These are phyloP conservation scores for Metarhizium anisopliae DNA, from an alignment of 2,329 filamentous ascomycete genomes.

Conservation along the genomic window DNA sequence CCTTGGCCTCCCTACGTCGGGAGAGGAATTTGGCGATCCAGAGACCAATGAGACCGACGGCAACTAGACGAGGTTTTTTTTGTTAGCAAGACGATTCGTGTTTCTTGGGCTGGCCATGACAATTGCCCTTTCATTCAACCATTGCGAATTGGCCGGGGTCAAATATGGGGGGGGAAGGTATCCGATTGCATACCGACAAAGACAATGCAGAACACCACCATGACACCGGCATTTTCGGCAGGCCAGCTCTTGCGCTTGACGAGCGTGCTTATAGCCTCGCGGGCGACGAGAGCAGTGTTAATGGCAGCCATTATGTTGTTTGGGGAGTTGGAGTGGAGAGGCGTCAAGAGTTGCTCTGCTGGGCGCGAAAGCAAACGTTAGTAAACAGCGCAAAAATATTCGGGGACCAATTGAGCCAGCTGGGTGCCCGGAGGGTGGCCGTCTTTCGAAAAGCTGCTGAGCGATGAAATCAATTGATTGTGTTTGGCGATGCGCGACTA, in stretches of 20 bases:
- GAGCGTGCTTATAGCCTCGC: constrained; percentile 27
- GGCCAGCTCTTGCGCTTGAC: constrained; percentile 34
- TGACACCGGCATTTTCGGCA: constrained; percentile 27
- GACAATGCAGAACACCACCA: constrained; percentile 35
- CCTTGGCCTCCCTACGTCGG: constrained; percentile 20
- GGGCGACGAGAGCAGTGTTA: constrained; percentile 24
- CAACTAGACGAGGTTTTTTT: constrained; percentile 18
- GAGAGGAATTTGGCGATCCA: constrained; percentile 22
- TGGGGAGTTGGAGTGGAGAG: constrained; percentile 12
- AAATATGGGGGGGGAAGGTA: background rate
- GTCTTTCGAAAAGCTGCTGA: too few species aligned
- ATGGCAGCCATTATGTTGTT: constrained; percentile 32
- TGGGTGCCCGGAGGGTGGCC: too few species aligned
- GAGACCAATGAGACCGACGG: constrained; percentile 20
- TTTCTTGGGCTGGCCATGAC: too few species aligned
- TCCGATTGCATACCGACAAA: constrained; percentile 23
- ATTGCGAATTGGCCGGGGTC: background rate
- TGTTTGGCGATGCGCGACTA: too few species aligned
- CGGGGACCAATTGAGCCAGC: too few species aligned
- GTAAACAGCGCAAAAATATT: background rate
- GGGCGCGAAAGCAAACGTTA: background rate
- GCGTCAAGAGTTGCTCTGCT: background rate
- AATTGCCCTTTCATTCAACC: background rate
- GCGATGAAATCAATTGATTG: too few species aligned
- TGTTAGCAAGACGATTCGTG: constrained; percentile 5